Evolutionary conservation across 2,329 filamentous ascomycete species (phyloP), one percentile per base, ranked within the genome.

Genomic region (Sporothrix pseudoabietina): DNA sequence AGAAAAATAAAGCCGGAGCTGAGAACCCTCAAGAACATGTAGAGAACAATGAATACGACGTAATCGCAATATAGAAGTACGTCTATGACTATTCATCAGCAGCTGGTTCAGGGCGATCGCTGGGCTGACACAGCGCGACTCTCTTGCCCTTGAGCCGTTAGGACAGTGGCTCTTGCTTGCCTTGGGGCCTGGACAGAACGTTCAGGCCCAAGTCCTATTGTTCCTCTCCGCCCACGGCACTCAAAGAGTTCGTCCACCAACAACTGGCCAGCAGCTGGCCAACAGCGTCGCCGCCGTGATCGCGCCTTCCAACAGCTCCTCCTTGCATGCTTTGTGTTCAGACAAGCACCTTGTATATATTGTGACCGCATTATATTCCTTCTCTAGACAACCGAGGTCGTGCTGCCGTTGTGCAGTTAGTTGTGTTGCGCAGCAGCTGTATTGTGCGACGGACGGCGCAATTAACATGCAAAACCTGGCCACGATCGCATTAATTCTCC

Each of bases 121-220:
- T 66, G 41, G 22, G 61, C 61, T 66, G 39, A 66, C 61, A 66
- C 35, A 66, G 39, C 39, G 61, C 61, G 14, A 22, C n/a, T 65
- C 26, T 19, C 59, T 47, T 30, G 39, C 39, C 16, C 32, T 22
- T 19, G 10, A 14, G 41, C 41, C 16, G 7, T 22, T n/a, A 1
- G 0, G 5, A 16, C 12, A 32, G 30, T n/a, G 30, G 57, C 35
- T 61, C 32, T n/a, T 65, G 39, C 39, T 26, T 26, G 26, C 26
- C 26, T 26, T 26, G 26, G 26, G 26, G 26, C 35, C n/a, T 22
- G 35, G 16, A 32, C 30, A n/a, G n/a, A n/a, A 22, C 16, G 22
- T 35, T 44, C 59, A 41, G 59, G 35, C 22, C 19, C 63, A 30
- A 10, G 63, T 30, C 19, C 7, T 63, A 4, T 39, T 63, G 1